A percentile compares a stretch with the other conserved stretches of the same genome.
Conservation (phyloP, 2,329 filamentous ascomycete genomes). For the Colletotrichum sidae region DNA sequence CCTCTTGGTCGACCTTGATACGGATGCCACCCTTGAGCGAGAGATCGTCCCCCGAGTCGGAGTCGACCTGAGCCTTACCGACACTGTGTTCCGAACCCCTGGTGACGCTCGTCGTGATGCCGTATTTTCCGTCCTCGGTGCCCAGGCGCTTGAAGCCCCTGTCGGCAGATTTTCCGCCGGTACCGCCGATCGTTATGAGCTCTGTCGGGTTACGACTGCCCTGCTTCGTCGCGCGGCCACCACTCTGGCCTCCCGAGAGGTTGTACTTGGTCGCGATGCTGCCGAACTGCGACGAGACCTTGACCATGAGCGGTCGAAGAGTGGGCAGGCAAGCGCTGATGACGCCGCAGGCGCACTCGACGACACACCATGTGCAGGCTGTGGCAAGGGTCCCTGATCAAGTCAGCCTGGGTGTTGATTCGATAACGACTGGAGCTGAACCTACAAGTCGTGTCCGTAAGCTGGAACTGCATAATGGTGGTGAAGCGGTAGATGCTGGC, state of each 20-base stretch:
- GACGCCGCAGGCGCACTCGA: slow-evolving; percentile 49
- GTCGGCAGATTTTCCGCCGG: slow-evolving; percentile 27
- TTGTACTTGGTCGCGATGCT: slow-evolving; percentile 33
- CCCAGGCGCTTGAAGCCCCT: slow-evolving; percentile 27
- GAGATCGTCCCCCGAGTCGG: slow-evolving; percentile 19
- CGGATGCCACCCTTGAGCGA: slow-evolving; percentile 26
- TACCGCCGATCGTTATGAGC: slow-evolving; percentile 29
- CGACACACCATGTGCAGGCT: slow-evolving; percentile 47
- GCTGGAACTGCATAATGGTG: slow-evolving; percentile 45
- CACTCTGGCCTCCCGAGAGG: slow-evolving; percentile 26
- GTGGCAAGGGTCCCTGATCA: slow-evolving; percentile 43
- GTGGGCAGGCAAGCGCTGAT: slow-evolving; percentile 57
- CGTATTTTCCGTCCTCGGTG: slow-evolving; percentile 25
- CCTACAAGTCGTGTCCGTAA: slow-evolving; percentile 41
- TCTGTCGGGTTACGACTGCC: slow-evolving; percentile 30
- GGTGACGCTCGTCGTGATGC: slow-evolving; percentile 17
- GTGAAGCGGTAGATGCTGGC: slow-evolving; percentile 43
- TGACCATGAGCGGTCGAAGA: slow-evolving; percentile 47
- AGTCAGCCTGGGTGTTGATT: neutral
- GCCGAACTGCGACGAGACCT: slow-evolving; percentile 27
- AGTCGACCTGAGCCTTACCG: slow-evolving; percentile 5
- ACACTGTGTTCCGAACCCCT: slow-evolving; percentile 6
- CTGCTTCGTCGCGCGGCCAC: slow-evolving; percentile 15
- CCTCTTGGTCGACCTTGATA: slow-evolving; percentile 27
- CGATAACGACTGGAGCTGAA: neutral